Evolutionary conservation across 257 asterid genomes (phyloP).

Genomic region (Plectranthus barbatus): DNA sequence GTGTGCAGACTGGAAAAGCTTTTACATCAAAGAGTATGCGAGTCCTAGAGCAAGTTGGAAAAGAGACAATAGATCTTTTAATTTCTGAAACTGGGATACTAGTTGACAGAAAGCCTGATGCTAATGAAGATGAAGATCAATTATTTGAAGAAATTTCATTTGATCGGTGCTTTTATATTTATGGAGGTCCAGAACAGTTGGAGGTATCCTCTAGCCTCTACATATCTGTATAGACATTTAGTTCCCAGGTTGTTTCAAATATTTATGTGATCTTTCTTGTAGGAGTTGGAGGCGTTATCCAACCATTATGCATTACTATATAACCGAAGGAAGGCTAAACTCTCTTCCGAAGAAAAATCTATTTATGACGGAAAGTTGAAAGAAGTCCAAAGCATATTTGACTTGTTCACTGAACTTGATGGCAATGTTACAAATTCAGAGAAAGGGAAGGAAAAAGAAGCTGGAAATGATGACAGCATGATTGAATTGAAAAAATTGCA

Average conservation of each 20-base stretch:
- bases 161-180: slow-evolving; percentile 94
- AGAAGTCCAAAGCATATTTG: slow-evolving; percentile 69
- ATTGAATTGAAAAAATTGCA: slow-evolving; percentile 63
- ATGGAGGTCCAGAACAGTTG: slow-evolving; percentile 98
- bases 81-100: slow-evolving; percentile 83
- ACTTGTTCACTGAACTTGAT: slow-evolving; percentile 61
- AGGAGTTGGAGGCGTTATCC: slow-evolving; percentile 97
- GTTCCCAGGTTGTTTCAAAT: slow-evolving; percentile 8
- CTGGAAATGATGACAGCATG: slow-evolving; percentile 40
- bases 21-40: slow-evolving; percentile 85
- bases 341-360: slow-evolving; percentile 68
- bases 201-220: slow-evolving; percentile 46
- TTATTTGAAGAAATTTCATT: slow-evolving; percentile 74
- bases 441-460: slow-evolving; percentile 81
- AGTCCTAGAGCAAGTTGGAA: slow-evolving; percentile 91
- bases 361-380: slow-evolving; percentile 78
- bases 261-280: slow-evolving; percentile 13
- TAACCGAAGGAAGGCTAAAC: slow-evolving; percentile 81
- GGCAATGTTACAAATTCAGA: slow-evolving; percentile 44
- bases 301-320: slow-evolving; percentile 75
- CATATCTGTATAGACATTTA: background rate
- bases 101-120: slow-evolving; percentile 42
- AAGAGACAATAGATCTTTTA: slow-evolving; percentile 90
- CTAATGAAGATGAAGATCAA: slow-evolving; percentile 57
- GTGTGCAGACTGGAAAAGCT: slow-evolving; percentile 73